Conservation (phyloP, 768 basidiomycete genomes). For the Boletus subcaerulescens region DNA sequence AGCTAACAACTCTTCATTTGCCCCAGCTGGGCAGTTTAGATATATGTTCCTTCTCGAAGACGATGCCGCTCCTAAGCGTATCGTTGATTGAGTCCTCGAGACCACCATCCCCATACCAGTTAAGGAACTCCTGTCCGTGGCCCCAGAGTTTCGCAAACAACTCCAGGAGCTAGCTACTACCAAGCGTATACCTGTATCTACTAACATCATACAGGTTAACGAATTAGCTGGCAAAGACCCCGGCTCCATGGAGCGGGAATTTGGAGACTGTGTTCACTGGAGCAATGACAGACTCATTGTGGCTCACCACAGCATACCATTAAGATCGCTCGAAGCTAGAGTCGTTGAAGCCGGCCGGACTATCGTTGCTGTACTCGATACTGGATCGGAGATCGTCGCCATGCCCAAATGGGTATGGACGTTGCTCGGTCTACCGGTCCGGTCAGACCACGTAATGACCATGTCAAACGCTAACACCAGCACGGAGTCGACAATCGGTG, state of each 20-base stretch:
- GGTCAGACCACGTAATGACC: background rate
- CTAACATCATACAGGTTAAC: background rate
- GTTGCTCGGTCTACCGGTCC: background rate
- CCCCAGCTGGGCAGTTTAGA: too few relatives aligned
- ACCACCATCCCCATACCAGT: too few relatives aligned
- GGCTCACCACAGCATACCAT: background rate
- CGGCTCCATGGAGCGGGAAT: background rate
- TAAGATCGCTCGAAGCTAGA: background rate
- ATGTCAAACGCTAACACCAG: background rate
- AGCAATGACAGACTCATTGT: background rate
- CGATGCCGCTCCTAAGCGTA: too few relatives aligned
- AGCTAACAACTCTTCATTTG: too few relatives aligned
- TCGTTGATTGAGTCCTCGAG: too few relatives aligned
- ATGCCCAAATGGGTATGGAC: background rate
- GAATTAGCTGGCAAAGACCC: background rate
- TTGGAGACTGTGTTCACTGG: background rate
- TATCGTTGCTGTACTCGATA: background rate
- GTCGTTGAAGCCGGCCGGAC: rapidly evolving
- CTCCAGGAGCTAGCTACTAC: background rate
- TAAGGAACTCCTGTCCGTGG: background rate
- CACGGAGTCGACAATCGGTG: background rate
- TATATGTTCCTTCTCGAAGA: too few relatives aligned
- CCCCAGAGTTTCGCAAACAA: background rate
- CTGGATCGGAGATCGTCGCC: background rate
- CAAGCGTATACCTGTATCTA: too few relatives aligned